Base-by-base conservation (phyloP, 2,329 filamentous ascomycete genomes). In the Fusarium sp. region DNA sequence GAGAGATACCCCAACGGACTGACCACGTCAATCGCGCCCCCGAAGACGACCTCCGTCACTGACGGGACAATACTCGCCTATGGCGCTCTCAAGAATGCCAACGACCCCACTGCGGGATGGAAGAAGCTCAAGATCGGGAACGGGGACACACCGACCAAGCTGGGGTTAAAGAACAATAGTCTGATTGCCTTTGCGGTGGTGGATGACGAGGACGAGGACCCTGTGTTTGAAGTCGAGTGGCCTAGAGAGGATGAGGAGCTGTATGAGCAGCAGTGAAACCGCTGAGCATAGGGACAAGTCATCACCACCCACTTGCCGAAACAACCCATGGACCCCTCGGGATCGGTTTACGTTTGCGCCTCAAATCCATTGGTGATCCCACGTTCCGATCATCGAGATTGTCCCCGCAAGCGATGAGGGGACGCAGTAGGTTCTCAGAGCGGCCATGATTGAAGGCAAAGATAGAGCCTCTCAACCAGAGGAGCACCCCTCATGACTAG, bases 1-100 rank as follows among this genome's bases (percentile, higher is more conserved):
- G 89, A 91, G 52, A 84, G 89, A 31, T 91, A 91, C 69, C 87
- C 90, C 0, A 66, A 82, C 0, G 90, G 90, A 1, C 84, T 92
- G 6, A 84, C 82, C 2, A 81, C 81, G 13, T 81, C 82, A 18
- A 66, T 80, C 20, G 75, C 57, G 0, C 77, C 81, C 13, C 74
- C 79, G 8, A 79, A 82, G 45, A 82, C 78, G 11, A 86, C 83
- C 0, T 59, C 81, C 1, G 73, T 90, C 2, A 86, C 87, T 0
- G 71, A 77, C 2, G 79, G 83, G 58, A 82, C 85, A 36, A 83
- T 76, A 6, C 79, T 91, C 36, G 84, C 80, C 10, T 91, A 87
- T 68, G 89, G 83, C 2, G 70, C 86, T 9, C 84, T 87, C 14
- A 85, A 83, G 52, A 81, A 84, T 35, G 80, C 84, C 16, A 82